These are phyloP conservation scores for Podospora conica DNA, from an alignment of 495 filamentous ascomycete species.

Conservation along the genomic window DNA sequence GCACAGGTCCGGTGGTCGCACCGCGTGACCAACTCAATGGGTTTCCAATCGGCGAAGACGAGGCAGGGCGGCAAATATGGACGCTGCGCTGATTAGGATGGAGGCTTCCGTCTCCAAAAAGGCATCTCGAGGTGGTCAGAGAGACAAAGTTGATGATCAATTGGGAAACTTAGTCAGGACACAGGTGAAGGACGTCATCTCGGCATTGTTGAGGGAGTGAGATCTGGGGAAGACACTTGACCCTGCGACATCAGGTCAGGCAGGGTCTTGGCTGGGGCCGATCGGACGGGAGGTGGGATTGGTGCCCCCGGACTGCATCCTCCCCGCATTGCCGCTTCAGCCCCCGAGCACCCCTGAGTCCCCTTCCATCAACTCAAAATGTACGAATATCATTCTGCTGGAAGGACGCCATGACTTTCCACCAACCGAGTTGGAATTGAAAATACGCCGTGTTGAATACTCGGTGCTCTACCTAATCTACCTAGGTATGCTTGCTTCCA, in stretches of 20 bases:
- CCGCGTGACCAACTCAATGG: constrained; percentile 17
- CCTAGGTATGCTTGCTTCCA: too few relatives aligned
- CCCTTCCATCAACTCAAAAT: background rate
- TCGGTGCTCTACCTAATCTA: too few relatives aligned
- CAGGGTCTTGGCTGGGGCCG: background rate
- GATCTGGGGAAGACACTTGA: background rate
- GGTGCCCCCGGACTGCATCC: background rate
- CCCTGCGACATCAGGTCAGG: too few relatives aligned
- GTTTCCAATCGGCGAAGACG: background rate
- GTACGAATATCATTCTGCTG: too few relatives aligned
- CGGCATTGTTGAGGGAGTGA: background rate
- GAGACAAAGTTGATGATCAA: constrained; percentile 4
- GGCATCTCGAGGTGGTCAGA: background rate
- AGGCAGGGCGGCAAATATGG: background rate
- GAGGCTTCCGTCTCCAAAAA: background rate
- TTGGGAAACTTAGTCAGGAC: background rate
- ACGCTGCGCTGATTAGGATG: background rate
- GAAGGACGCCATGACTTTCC: too few relatives aligned
- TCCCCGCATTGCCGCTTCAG: background rate
- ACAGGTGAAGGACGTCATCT: background rate
- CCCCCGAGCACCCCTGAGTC: background rate
- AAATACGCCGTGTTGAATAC: too few relatives aligned
- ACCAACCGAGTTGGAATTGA: too few relatives aligned
- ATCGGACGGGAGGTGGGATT: background rate
- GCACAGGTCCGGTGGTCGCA: constrained; percentile 1